These are phyloP conservation scores for Ogataea chonburiensis DNA, from an alignment of 805 yeast species.

Conservation along the genomic window DNA sequence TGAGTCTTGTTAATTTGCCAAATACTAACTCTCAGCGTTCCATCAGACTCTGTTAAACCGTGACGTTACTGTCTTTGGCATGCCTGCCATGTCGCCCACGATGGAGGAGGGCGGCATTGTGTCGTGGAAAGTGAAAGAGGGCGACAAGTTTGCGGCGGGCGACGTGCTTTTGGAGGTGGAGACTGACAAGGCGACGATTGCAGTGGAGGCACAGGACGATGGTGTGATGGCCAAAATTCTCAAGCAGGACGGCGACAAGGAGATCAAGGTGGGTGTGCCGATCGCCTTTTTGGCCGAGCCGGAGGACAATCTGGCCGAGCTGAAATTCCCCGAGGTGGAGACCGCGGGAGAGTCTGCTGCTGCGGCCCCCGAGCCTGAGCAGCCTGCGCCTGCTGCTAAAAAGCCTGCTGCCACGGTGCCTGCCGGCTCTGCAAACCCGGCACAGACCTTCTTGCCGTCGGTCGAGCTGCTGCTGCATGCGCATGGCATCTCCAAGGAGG, in stretches of 20 bases:
- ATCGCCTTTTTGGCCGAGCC: constrained; percentile 89
- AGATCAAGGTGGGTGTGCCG: constrained; percentile 80
- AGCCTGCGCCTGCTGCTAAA: too few relatives aligned
- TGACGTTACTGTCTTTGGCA: constrained; percentile 57
- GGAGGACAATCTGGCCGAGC: constrained; percentile 71
- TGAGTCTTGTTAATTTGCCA: constrained; percentile 2
- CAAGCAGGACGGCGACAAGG: constrained; percentile 71
- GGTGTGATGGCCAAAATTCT: constrained; percentile 81
- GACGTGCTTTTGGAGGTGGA: constrained; percentile 82
- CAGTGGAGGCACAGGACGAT: constrained; percentile 88
- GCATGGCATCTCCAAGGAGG: constrained; percentile 62
- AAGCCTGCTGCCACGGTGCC: constrained; percentile 14
- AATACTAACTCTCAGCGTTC: constrained; percentile 26
- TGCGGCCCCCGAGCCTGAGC: constrained; percentile 17
- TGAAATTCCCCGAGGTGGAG: constrained; percentile 55
- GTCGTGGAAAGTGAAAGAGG: constrained; percentile 81
- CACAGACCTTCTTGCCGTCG: constrained; percentile 74
- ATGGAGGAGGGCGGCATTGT: constrained; percentile 95
- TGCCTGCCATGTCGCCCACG: constrained; percentile 99
- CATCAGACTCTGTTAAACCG: constrained; percentile 27
- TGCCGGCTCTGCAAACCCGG: constrained; percentile 52
- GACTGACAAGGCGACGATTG: constrained; percentile 81
- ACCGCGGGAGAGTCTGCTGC: constrained; percentile 23
- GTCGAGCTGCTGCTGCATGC: constrained; percentile 64
- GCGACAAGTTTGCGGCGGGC: constrained; percentile 74